Base-by-base conservation (phyloP, 768 basidiomycete species). In the Phaeotremella fagi region DNA sequence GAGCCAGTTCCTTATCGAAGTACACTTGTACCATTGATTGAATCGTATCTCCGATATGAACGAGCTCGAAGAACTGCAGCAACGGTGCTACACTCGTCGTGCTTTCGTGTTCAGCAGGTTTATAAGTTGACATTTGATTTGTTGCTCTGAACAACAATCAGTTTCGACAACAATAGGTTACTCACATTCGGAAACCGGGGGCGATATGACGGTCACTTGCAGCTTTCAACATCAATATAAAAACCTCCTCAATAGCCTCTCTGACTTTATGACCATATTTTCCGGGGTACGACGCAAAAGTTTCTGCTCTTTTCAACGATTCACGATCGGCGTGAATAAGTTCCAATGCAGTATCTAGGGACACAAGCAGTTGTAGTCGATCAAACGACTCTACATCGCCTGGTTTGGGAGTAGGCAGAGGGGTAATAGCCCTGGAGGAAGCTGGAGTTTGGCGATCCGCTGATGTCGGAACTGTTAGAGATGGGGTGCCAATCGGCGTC, bases 1-100 rank as follows among this genome's bases (percentile, higher is more conserved):
- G 80, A 0, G 86, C 89, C 75, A 98, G 77, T 64, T 95, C 94
- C 67, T 92, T 92, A 69, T 98, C 95, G 68, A 94, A 99, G 73
- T 92, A 99, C 1, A 97, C 95, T 63, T 99, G 91, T 4, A 95
- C 83, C 84, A 98, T 97, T 16, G 85, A 89, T 75, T 94, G 90
- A 38, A 98, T 97, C 15, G 89, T 99, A 69, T 99, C 94, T 0
- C 91, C 95, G 15, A 98, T 79, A 76, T 98, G 95, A 0, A 94
- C 94, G 22, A 98, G 79, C 77, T 98, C 94, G 60, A 99, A 97
- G 76, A 98, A 98, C 71, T 98, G 92, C 35, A 97, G 77, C 2
- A 99, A 76, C 0, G 95, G 95, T 0, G 92, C 90, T 2, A 98
- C 92, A 59, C 83, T 85, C 22, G 83, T 83, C 31, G 84, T 84